Conservation (phyloP, 768 basidiomycete genomes). For the Lyophyllum atratum region DNA sequence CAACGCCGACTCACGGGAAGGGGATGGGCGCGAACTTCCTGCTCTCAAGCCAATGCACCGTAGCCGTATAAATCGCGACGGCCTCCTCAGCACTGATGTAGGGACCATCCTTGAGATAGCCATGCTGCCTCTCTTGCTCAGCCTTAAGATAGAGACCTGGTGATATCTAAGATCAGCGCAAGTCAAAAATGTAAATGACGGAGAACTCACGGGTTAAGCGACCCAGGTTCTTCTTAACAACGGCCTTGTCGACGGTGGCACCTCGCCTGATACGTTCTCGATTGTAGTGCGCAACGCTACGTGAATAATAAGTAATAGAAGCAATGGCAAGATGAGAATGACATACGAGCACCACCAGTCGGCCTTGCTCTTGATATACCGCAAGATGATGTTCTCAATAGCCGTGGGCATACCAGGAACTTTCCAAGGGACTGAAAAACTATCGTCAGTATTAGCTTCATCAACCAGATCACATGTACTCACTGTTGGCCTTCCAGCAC, state of each 20-base stretch:
- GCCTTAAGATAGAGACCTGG: conserved; percentile 92
- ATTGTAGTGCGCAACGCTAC: conserved; percentile 93
- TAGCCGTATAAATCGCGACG: conserved; percentile 97
- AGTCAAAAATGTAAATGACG: neutral
- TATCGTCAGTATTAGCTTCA: conserved; percentile 4
- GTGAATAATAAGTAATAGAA: conserved; percentile 6
- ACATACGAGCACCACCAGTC: conserved; percentile 97
- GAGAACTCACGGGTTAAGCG: conserved; percentile 81
- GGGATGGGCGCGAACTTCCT: conserved; percentile 98
- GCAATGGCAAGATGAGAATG: neutral
- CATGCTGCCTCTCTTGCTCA: conserved; percentile 98
- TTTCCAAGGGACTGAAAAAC: conserved; percentile 88
- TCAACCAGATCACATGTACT: conserved; percentile 22
- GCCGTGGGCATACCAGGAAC: conserved; percentile 99
- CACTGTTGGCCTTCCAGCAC: conserved; percentile 93
- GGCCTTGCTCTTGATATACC: conserved; percentile 99
- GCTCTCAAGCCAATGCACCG: conserved; percentile 98
- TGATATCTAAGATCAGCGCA: conserved; percentile 10
- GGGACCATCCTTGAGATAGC: conserved; percentile 98
- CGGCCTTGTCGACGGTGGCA: conserved; percentile 97
- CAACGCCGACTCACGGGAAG: conserved; percentile 70
- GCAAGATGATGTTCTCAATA: conserved; percentile 97
- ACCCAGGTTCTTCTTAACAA: conserved; percentile 98
- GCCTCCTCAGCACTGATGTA: conserved; percentile 99
- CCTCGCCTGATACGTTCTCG: conserved; percentile 96